Evolutionary conservation across 805 yeast genomes (phyloP), one percentile per base, ranked within the genome.

Genomic region (Pichia scutulata): DNA sequence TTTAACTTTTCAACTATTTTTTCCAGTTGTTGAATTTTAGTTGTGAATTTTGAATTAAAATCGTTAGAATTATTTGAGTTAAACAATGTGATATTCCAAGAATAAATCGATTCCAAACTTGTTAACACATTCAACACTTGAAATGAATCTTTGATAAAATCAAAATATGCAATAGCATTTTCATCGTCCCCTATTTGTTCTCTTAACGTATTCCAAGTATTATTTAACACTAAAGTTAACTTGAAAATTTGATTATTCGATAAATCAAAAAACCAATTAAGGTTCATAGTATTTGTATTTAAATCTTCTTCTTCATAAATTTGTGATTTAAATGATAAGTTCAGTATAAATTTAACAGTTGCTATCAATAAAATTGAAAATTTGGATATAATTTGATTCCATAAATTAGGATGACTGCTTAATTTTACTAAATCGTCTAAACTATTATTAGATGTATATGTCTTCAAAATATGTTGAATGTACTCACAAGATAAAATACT

Each of bases 261-360:
- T 52, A 57, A 9, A 7, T 42, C 46, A 8, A 44, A 40, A 70
- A 68, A 39, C 74, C 67, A 57, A 53, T 74, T 71, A 58, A 73
- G 71, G 39, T 80, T 81, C 81, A 83, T 79, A 14, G 73, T 72
- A 56, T 83, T 78, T 1, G 84, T 77, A 50, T 81, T 81, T 30
- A 86, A 67, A 65, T 86, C 95, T 60, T 86, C 93, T 59, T 84
- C 93, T 59, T 85, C 89, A 55, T 77, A 79, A 12, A 84, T 68
- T 9, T 80, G 83, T n/a, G 82, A 82, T 7, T 74, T 69, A 47
- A 68, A 68, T 2, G 82, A 80, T 37, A 82, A 67, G 9, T 65
- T 63, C 4, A 76, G 52, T 16, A 72, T 67, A 14, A 75, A 67
- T 21, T 77, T 77, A 19, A 82, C 76, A 63, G 77, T 75, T 58